phyloP scores from a whole-genome alignment of 1,139 yeast species.

The Tardiomyces depauwii region DNA sequence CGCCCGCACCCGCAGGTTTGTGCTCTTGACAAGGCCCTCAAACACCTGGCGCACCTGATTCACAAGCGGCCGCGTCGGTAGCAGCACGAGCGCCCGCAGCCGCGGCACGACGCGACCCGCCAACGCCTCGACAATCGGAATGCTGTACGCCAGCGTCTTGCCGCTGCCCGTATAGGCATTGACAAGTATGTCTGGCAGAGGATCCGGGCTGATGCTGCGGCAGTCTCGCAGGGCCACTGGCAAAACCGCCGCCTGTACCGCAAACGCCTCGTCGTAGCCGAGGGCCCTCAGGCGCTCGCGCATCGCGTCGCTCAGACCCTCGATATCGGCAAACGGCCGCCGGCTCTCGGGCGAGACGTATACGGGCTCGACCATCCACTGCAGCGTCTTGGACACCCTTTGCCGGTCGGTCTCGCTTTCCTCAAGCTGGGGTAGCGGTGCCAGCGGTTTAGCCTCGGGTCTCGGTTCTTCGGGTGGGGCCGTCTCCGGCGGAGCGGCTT shows the following conservation, averaged over 20 bases:
- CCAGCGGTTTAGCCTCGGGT: conserved; percentile 32
- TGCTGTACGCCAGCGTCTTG: conserved; percentile 79
- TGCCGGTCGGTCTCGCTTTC: conserved; percentile 26
- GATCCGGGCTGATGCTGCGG: conserved; percentile 40
- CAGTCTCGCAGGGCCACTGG: conserved; percentile 45
- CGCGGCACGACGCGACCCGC: conserved; percentile 56
- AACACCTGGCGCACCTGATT: conserved; percentile 69
- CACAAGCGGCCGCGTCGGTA: conserved; percentile 85
- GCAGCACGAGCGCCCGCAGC: conserved; percentile 63
- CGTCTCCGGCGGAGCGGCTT: too few relatives aligned
- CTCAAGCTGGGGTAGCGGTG: conserved; percentile 77
- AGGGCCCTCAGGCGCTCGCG: conserved; percentile 35
- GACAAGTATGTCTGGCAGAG: conserved; percentile 53
- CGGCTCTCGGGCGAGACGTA: conserved; percentile 30
- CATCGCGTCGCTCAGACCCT: conserved; percentile 28
- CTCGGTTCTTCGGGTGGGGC: too few relatives aligned
- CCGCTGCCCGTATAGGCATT: conserved; percentile 98
- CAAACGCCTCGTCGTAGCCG: conserved; percentile 51
- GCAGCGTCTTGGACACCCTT: conserved; percentile 13
- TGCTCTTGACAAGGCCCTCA: conserved; percentile 50
- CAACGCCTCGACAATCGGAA: conserved; percentile 70
- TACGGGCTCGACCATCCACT: conserved; percentile 60
- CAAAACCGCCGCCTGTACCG: conserved; percentile 65
- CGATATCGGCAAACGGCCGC: conserved; percentile 19
- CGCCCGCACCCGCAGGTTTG: conserved; percentile 48